These are phyloP conservation scores for Cerrena zonata DNA, from an alignment of 1,284 basidiomycete genomes.

Conservation along the genomic window DNA sequence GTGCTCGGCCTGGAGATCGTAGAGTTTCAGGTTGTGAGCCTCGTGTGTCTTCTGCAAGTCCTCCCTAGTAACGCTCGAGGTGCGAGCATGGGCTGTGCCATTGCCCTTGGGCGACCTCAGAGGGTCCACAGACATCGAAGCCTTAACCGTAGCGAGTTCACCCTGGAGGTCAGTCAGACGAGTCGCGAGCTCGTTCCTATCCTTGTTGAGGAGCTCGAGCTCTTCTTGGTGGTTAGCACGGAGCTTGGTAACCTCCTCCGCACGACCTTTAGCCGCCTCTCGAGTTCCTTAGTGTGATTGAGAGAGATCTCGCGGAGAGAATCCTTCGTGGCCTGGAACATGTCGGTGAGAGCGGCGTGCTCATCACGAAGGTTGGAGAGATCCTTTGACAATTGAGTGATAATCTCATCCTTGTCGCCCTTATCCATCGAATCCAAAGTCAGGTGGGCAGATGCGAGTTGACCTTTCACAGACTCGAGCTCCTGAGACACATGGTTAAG, in stretches of 20 bases:
- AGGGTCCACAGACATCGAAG: constrained; percentile 44
- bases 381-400: constrained; percentile 52
- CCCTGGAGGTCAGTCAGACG: constrained; percentile 68
- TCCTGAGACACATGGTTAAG: constrained; percentile 49
- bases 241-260: constrained; percentile 62
- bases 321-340: constrained; percentile 59
- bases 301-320: constrained; percentile 64
- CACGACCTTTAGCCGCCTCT: constrained; percentile 64
- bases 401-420: constrained; percentile 47
- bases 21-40: constrained; percentile 75
- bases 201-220: constrained; percentile 42
- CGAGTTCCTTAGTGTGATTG: constrained; percentile 64
- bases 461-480: constrained; percentile 47
- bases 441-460: constrained; percentile 56
- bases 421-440: constrained; percentile 37
- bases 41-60: constrained; percentile 71
- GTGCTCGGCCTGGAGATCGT: constrained; percentile 70
- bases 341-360: constrained; percentile 50
- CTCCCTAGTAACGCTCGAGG: constrained; percentile 59
- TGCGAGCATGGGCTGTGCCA: constrained; percentile 39
- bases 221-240: constrained; percentile 56
- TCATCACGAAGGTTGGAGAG: constrained; percentile 61
- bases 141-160: constrained; percentile 61
- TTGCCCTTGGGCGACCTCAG: constrained; percentile 49
- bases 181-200: constrained; percentile 56